Percentiles rank a stretch among this genome's conserved stretches.
phyloP scores from a whole-genome alignment of 2,329 filamentous ascomycete species.

The Arthroderma sp. region DNA sequence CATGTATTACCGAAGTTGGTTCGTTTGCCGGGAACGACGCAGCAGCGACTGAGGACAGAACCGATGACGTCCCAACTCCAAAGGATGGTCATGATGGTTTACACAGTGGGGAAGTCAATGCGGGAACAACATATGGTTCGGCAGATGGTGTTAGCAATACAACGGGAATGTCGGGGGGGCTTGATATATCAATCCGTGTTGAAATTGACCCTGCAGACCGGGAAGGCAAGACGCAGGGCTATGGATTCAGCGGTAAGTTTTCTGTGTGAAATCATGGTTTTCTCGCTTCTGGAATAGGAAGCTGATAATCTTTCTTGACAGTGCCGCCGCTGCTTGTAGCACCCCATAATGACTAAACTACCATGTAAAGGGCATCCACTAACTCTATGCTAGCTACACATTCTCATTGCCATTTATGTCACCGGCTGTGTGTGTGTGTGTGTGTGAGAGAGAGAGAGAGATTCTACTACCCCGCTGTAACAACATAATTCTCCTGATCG shows the following conservation, averaged over 20 bases:
- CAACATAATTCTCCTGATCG: no score
- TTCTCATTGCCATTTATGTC: no score
- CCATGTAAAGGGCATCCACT: no score
- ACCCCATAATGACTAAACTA: no score
- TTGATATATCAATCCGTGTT: conserved; percentile 34
- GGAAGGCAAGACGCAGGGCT: conserved; percentile 32
- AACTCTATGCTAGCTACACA: no score
- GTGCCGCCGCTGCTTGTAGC: no score
- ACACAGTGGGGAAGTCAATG: conserved; percentile 61
- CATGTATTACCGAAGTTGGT: conserved; percentile 45
- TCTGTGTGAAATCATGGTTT: no score
- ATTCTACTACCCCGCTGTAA: no score
- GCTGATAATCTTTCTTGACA: no score
- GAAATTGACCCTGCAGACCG: conserved; percentile 33
- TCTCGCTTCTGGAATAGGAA: no score
- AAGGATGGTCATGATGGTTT: conserved; percentile 59
- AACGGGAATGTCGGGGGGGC: conserved; percentile 27
- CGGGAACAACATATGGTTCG: conserved; percentile 66
- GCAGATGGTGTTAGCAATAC: conserved; percentile 37
- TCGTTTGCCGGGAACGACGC: conserved; percentile 15
- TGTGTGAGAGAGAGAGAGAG: no score
- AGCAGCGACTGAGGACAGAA: background rate
- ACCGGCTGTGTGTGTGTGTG: no score
- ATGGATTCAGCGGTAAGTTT: conserved; percentile 36
- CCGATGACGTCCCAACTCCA: conserved; percentile 14